Evolutionary conservation across 257 asterid genomes (phyloP), one percentile per base, ranked within the genome.

Genomic region (Craterostigma plantagineum): DNA sequence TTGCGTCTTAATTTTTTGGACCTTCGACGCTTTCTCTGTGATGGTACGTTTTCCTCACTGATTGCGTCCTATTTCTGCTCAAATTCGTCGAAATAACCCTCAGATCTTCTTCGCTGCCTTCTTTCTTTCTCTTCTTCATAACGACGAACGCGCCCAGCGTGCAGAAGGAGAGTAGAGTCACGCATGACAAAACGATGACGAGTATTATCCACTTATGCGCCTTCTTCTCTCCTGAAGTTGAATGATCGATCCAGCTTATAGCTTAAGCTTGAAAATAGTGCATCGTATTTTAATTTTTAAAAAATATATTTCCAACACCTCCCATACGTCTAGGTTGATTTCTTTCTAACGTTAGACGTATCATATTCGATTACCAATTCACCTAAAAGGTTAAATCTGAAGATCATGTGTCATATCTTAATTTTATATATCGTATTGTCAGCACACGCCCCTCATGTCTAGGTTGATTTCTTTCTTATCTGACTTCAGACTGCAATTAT

Each of bases 131-230:
- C 36, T 42, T 73, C 43, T 68, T 71, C 62, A 63, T 47, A 35
- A 71, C 35, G 38, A 79, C 46, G 58, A 83, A 33, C 18, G 62
- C n/a, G 27, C 61, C 61, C 58, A 79, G 45, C 12, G 64, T 58
- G 70, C 77, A 71, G 10, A 79, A 14, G 35, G 91, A 55, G 8
- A 76, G 59, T 18, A 71, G 12, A 7, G 92, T 58, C 50, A 67
- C 86, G 5, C 46, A 59, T 18, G 91, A 68, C 34, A 83, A 23
- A 44, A 69, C 34, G 51, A 69, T 59, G 11, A 79, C 40, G 16
- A 62, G 16, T 45, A 83, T 58, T 18, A 47, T 49, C 93, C 91
- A 71, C 39, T 53, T 52, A 36, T 65, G 81, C 45, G 36, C 39
- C 61, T 47, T 72, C 5, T 41, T 50, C 11, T 45, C 35, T 35